Conservation (phyloP, 2,329 filamentous ascomycete species). For the Alternaria infectoria region DNA sequence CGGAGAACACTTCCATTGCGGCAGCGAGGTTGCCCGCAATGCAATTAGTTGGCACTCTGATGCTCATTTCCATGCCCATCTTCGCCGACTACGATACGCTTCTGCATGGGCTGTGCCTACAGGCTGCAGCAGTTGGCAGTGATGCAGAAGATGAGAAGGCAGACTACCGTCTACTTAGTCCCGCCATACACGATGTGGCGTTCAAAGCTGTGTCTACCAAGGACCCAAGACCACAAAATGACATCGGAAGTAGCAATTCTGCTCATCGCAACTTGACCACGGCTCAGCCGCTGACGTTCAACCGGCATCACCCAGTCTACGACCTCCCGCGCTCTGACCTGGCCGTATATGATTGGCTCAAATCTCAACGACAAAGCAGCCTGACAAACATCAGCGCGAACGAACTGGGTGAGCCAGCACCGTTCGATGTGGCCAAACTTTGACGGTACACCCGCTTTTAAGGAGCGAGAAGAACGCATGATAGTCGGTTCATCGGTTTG, state of each 20-base stretch:
- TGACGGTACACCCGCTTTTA: background rate
- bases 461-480: background rate
- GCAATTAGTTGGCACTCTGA: background rate
- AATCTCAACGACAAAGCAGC: accelerated
- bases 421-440: background rate
- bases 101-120: accelerated
- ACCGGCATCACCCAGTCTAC: background rate
- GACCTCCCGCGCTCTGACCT: background rate
- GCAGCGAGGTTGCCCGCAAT: background rate
- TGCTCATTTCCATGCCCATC: accelerated
- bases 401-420: background rate
- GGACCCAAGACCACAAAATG: background rate
- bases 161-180: background rate
- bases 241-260: background rate
- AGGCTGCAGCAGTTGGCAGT: background rate
- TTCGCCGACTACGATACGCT: background rate
- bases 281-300: background rate
- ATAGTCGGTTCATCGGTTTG: background rate
- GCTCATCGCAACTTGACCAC: accelerated
- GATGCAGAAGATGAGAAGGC: background rate
- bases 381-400: background rate
- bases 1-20: background rate
- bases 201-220: background rate
- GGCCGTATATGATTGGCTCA: background rate
- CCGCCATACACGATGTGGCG: too few species aligned